phyloP scores from a whole-genome alignment of 139 green algal genomes.

The Micractinium conductrix region DNA sequence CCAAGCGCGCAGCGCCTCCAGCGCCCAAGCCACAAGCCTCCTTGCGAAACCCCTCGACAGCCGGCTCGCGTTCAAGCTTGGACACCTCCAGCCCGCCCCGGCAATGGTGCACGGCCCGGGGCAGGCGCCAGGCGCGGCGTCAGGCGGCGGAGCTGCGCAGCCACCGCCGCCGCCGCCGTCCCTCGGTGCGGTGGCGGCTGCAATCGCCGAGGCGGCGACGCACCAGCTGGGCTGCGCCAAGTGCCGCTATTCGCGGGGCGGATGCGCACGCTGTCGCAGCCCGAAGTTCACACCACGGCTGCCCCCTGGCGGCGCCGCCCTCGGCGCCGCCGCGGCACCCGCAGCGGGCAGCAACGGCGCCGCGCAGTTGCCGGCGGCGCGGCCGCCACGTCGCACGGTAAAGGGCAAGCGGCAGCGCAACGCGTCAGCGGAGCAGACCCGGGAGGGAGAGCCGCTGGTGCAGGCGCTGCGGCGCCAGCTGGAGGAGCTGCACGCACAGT shows the following conservation, averaged over 20 bases:
- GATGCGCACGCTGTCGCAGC: constrained; percentile 38
- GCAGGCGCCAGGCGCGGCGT: too few relatives aligned
- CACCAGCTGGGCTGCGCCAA: constrained; percentile 33
- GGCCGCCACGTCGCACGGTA: not conserved
- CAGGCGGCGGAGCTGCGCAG: too few relatives aligned
- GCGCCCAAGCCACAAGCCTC: too few relatives aligned
- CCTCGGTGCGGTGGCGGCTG: constrained; percentile 7
- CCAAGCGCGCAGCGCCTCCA: too few relatives aligned
- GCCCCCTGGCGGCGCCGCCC: not conserved
- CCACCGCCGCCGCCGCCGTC: too few relatives aligned
- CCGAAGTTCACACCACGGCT: constrained; percentile 7
- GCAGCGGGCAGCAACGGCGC: not conserved
- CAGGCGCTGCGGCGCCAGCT: constrained; percentile 25
- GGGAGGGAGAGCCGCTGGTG: constrained; percentile 13
- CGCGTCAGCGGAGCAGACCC: not conserved
- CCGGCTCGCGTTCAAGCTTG: too few relatives aligned
- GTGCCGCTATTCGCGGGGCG: constrained; percentile 27
- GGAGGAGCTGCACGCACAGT: not conserved
- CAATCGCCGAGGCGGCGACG: not conserved
- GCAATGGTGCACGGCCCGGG: too few relatives aligned
- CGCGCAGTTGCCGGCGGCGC: not conserved
- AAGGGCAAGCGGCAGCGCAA: constrained; percentile 13
- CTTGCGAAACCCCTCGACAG: too few relatives aligned
- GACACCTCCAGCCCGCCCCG: too few relatives aligned
- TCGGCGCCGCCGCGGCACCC: not conserved